Evolutionary conservation across 1,139 yeast genomes (phyloP), one percentile per base, ranked within the genome.

Genomic region (Yamadazyma sp.): DNA sequence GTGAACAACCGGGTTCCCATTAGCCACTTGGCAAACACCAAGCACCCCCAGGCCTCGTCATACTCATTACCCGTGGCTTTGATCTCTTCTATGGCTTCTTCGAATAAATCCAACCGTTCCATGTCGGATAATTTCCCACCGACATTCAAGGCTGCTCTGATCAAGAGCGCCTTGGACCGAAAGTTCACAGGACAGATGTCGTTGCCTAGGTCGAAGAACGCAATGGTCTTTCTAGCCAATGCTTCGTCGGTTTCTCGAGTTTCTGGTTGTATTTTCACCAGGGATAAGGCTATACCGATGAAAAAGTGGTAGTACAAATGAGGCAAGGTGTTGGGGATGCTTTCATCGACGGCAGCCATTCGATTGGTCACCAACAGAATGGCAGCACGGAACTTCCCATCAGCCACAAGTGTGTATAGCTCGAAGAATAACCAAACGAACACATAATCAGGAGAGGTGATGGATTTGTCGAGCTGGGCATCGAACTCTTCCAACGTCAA

Each of bases 11-110:
- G 56, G n/a, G 52, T 54, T 2, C 44, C 50, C n/a, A 55, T 55
- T 11, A 77, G 51, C 77, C 79, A 77, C 12, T 56, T 57, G 2
- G 75, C 79, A 56, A 81, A 75, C 16, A 71, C 56, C 36, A 70
- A 69, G 43, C 68, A 61, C 4, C 66, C 65, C 47, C 70, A 54
- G 1, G 75, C 79, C 4, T 65, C 66, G 39, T 74, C 79, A 28
- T 64, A 59, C 50, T 62, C 56, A 15, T 28, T 34, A 12, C 22
- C 33, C 23, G 61, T 53, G 3, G 63, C 62, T 12, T 57, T 53
- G 1, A 78, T 73, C 3, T 45, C 40, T 17, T 66, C 72, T 16
- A 76, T 62, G 0, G 81, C 74, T 29, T 64, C 72, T 43, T 75
- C 79, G 51, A 70, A 77, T 12, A 59, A 47, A 43, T 77, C 81